phyloP scores from a whole-genome alignment of 73 alveolate genomes.

The Paramecium caudatum region DNA sequence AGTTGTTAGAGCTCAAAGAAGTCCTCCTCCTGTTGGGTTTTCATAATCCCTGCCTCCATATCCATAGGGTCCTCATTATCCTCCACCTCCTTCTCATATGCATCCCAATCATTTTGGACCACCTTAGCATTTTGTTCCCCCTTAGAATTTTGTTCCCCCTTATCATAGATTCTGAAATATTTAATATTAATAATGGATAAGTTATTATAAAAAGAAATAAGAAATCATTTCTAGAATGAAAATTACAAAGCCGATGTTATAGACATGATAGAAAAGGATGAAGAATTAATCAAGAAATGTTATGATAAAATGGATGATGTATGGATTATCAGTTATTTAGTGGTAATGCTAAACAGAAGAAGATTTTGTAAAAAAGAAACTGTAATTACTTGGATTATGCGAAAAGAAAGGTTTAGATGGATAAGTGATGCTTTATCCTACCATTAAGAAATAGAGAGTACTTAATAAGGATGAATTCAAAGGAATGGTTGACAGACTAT shows the following conservation, averaged over 20 bases:
- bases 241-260: slow-evolving; percentile 43
- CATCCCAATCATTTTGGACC: slow-evolving; percentile 5
- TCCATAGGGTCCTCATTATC: not conserved
- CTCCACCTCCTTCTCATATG: not conserved
- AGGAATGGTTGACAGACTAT: slow-evolving; percentile 74
- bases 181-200: slow-evolving; percentile 62
- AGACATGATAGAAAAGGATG: slow-evolving; percentile 72
- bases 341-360: slow-evolving; percentile 69
- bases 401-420: slow-evolving; percentile 77
- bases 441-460: slow-evolving; percentile 65
- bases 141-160: too few species aligned
- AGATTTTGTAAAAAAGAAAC: slow-evolving; percentile 71
- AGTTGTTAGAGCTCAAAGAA: not conserved
- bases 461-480: slow-evolving; percentile 70
- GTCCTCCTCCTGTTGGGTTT: slow-evolving; percentile 42
- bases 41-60: slow-evolving; percentile 5
- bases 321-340: not conserved
- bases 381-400: slow-evolving; percentile 70
- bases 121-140: too few species aligned
- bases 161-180: slow-evolving; percentile 34
- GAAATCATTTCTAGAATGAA: slow-evolving; percentile 62
- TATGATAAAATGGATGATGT: slow-evolving; percentile 73
- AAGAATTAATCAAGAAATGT: slow-evolving; percentile 74
- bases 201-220: slow-evolving; percentile 45
- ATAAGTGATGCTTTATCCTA: slow-evolving; percentile 77